phyloP scores from a whole-genome alignment of 2,329 filamentous ascomycete species.

The Thielaviopsis musarum region DNA sequence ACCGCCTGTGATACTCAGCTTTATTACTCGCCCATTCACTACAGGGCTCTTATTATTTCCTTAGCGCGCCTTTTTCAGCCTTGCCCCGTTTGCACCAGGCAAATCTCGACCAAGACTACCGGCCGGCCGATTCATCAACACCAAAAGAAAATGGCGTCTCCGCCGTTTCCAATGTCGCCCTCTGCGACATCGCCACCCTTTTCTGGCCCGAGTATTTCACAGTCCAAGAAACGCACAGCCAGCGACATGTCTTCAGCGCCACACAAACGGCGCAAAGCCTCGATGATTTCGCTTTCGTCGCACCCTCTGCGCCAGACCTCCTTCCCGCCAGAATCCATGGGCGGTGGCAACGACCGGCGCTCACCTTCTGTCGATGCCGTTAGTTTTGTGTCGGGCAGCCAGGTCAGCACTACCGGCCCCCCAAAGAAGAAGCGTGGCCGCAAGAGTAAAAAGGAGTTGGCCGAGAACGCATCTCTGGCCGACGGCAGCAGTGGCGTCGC shows the following conservation, averaged over 20 bases:
- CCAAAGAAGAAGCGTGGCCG: conserved; percentile 44
- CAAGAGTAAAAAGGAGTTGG: conserved; percentile 40
- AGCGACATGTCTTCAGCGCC: conserved; percentile 32
- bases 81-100: not conserved
- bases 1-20: not conserved
- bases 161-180: conserved; percentile 32
- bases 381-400: conserved; percentile 45
- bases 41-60: not conserved
- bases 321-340: conserved; percentile 45
- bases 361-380: conserved; percentile 48
- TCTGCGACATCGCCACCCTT: conserved; percentile 38
- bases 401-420: conserved; percentile 28
- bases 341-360: conserved; percentile 21
- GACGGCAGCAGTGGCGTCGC: conserved; percentile 26
- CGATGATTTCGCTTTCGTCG: conserved; percentile 39
- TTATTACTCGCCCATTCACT: not conserved
- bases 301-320: conserved; percentile 68
- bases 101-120: not conserved
- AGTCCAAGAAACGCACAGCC: conserved; percentile 42
- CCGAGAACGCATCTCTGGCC: conserved; percentile 25
- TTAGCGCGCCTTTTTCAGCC: not conserved
- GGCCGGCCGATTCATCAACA: not conserved
- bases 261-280: conserved; percentile 56
- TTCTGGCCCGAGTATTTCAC: conserved; percentile 32
- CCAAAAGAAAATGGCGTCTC: conserved; percentile 33